Base-by-base conservation (phyloP, 129 eudicot species). In the Chrysanthemum lavandulifolium region DNA sequence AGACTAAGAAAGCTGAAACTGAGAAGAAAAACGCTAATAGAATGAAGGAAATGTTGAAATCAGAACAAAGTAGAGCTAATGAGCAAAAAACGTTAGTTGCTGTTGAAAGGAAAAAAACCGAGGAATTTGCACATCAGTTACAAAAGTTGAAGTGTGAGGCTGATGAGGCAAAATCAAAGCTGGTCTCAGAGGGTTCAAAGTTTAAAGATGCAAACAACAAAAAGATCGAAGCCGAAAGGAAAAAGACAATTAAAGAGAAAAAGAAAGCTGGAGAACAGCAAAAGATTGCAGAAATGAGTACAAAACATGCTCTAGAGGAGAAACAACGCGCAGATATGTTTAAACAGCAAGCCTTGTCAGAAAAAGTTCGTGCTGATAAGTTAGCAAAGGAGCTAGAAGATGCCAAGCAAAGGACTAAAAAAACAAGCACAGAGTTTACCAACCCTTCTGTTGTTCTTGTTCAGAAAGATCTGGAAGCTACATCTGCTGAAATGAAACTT, bases 181-280 rank as follows among this genome's bases (percentile, higher is more conserved):
- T 85, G 80, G 82, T 67, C 64, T 40, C 69, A 14, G 82, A 80
- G 76, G 69, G 75, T 29, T 63, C 63, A 73, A 83, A 84, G 66
- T 73, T 56, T 61, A 89, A 86, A 80, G 86, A 84, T 43, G 84
- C 81, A 65, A 86, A 78, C 67, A 78, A 84, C 78, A 88, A 84
- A 76, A 88, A 77, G 76, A 76, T 89, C 48, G 86, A 87, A 74
- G 84, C 77, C n/a, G 95, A 89, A 80, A 87, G 57, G 67, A 79
- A 73, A 78, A 80, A 78, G 49, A n/a, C 60, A 6, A 62, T 14
- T 14, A 64, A 62, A 73, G 96, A 89, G 81, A 85, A 77, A 73
- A 82, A 79, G 73, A 81, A 78, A 79, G 83, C 71, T 40, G 84
- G 80, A 78, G 84, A 82, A 67, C 90, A 57, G 70, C 83, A 76